Base-by-base conservation (phyloP, 768 basidiomycete genomes). In the Clitopilus hobsonii region DNA sequence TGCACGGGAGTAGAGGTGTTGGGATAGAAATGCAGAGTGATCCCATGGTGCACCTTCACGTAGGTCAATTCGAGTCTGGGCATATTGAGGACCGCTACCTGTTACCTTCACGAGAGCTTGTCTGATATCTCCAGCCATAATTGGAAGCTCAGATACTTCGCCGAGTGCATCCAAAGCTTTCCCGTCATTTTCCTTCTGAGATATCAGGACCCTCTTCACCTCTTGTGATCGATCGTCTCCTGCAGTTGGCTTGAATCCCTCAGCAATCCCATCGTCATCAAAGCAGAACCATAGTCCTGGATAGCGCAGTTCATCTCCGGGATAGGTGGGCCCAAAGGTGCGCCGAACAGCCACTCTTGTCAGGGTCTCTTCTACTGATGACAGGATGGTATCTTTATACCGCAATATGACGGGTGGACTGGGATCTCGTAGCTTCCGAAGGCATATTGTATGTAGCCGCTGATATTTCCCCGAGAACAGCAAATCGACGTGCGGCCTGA, bases 231-330 rank as follows among this genome's bases (percentile, higher is more conserved):
- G 75, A 60, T 88, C 87, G 51, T 87, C 85, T n/a, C 68, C 57
- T 45, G 78, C 74, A 38, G 64, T 63, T n/a, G 72, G 71, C 63
- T 83, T 85, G 58, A 79, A 60, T 5, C 79, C 75, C 55, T 88
- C 86, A 1, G 71, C 69, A 50, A 84, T 71, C 2, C 71, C 70
- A 61, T 92, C 91, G 51, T 91, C 90, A 38, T 89, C 88, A 59
- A 93, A 93, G 60, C 84, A 83, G 65, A 94, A 94, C 80, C 85
- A 86, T 28, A 93, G 75, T 0, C 91, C 91, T 2, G 91, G 91
- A 69, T 92, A 94, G 38, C 80, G 81, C 60, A 92, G 69, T 59
- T 88, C 86, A 55, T 91, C 87, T 18, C 76, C 76, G 10, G 87
- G 82, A 67, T 92, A 93, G 0, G 91, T 93, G 1, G 91, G 91